Conservation (phyloP, 164 flowering plant species). For the Cinnamomum micranthum region DNA sequence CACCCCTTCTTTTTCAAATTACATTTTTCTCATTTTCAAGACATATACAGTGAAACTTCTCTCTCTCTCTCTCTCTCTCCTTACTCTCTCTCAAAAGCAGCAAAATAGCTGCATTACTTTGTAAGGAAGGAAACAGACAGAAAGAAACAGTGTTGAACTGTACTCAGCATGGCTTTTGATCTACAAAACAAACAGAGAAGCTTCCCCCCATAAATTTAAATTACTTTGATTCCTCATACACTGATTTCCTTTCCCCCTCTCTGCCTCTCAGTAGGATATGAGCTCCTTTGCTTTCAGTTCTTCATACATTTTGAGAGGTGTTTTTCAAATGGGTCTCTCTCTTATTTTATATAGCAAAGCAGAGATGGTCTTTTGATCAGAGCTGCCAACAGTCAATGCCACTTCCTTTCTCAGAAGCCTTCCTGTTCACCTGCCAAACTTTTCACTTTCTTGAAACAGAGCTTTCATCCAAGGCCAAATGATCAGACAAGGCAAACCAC, state of each 20-base stretch:
- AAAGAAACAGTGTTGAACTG: not conserved
- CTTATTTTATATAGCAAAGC: not conserved
- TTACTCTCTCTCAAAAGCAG: not conserved
- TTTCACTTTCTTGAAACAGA: not conserved
- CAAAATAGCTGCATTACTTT: too few species aligned
- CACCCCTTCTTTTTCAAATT: not conserved
- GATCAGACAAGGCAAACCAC: not conserved
- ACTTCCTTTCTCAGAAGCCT: not conserved
- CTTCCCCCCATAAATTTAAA: not conserved
- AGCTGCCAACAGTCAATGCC: constrained; percentile 7
- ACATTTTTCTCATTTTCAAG: not conserved
- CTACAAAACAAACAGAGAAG: not conserved
- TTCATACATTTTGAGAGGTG: not conserved
- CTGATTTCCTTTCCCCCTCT: not conserved
- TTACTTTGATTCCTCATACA: not conserved
- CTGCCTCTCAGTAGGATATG: not conserved
- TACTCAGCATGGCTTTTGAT: not conserved
- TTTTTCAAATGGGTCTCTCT: not conserved
- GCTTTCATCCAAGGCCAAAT: not conserved
- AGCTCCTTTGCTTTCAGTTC: not conserved
- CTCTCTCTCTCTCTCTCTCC: not conserved
- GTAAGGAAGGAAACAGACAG: not conserved
- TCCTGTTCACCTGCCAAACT: constrained; percentile 4
- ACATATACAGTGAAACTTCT: not conserved
- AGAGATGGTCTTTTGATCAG: not conserved